Base-by-base conservation (phyloP, 768 basidiomycete species). In the Boletus coccyginus region DNA sequence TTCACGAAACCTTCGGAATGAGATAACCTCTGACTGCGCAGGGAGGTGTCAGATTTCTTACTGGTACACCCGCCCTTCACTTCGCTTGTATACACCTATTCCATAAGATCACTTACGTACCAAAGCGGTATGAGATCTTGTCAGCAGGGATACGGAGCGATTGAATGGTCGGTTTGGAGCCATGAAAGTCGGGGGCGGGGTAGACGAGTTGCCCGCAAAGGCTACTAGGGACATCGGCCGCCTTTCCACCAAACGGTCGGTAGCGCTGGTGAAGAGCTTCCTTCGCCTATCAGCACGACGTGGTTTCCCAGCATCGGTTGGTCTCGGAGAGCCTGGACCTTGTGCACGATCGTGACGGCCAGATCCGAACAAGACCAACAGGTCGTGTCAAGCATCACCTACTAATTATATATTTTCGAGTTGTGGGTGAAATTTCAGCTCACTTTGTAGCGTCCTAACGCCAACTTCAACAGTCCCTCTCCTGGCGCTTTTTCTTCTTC, bases 261-360 rank as follows among this genome's bases (percentile, higher is more conserved):
- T 9, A 27, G 19, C 46, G 1, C 13, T 13, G n/a, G 24, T 19
- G 27, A 16, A 14, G n/a, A 44, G 43, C 29, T 24, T 27, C 39
- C 38, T 13, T 47, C 31, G 36, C 50, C 51, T 40, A 27, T 27
- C 27, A 41, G 24, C 47, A 46, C 47, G 50, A 42, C 35, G 44
- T 46, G 24, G 36, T 45, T 53, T 58, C 52, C 49, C 61, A 58
- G 43, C 44, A 13, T 59, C 53, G 53, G 57, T 52, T 51, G 36
- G 48, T 39, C 47, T 58, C 56, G 61, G 50, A 44, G 24, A 31
- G 40, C 13, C 46, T 21, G 38, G 48, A 7, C 38, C 35, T 31
- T 36, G 56, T 52, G 46, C 51, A 17, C 35, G 43, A 62, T 40
- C 59, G 44, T 58, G 27, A 39, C 38, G 27, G 17, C 36, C 35